Conservation (phyloP, 2,329 filamentous ascomycete genomes). For the Botryosphaeria dothidea region DNA sequence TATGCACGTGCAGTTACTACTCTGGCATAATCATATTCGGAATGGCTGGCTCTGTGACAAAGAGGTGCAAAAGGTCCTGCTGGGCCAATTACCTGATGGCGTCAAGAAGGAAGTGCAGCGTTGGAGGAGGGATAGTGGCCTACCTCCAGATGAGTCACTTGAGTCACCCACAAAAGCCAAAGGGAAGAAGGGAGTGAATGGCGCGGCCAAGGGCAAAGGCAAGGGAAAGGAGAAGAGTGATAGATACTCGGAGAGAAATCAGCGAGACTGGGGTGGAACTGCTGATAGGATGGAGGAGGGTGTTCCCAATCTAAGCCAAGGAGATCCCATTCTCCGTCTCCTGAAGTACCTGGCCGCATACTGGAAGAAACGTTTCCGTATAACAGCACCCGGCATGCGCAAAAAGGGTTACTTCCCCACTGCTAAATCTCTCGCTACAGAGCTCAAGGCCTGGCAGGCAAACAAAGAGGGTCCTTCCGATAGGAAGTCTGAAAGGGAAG, state of each 20-base stretch:
- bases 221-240: conserved; percentile 42
- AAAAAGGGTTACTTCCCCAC: conserved; percentile 87
- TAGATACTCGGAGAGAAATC: conserved; percentile 42
- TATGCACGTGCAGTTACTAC: conserved; percentile 81
- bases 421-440: conserved; percentile 66
- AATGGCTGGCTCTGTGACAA: conserved; percentile 40
- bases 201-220: conserved; percentile 25
- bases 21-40: conserved; percentile 83
- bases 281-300: conserved; percentile 68
- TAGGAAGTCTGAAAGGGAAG: background rate
- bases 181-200: conserved; percentile 22
- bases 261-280: conserved; percentile 70
- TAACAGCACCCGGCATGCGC: conserved; percentile 77
- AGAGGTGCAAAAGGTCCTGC: conserved; percentile 33
- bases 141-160: conserved; percentile 49
- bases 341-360: conserved; percentile 76
- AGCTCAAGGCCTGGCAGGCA: conserved; percentile 69
- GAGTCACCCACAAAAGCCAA: background rate
- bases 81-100: conserved; percentile 30
- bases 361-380: conserved; percentile 82
- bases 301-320: conserved; percentile 73
- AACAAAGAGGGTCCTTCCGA: conserved; percentile 25
- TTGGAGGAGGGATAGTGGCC: conserved; percentile 71
- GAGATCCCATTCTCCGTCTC: conserved; percentile 77
- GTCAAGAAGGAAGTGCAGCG: conserved; percentile 38